phyloP scores from a whole-genome alignment of 2,329 filamentous ascomycete species.

The Paramyrothecium sp. region DNA sequence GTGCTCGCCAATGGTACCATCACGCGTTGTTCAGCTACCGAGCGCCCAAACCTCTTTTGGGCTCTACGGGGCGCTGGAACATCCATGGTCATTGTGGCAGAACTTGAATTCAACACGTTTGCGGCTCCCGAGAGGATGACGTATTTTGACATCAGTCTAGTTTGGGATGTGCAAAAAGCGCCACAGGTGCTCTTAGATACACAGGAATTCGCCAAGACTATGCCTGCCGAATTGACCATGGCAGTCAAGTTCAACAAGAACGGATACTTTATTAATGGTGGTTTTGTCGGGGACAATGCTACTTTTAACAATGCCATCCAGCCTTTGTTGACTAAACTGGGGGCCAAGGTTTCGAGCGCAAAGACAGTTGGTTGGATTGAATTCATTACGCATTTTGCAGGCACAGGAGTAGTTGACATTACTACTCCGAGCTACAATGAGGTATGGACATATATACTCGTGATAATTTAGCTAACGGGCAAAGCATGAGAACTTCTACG shows the following conservation, averaged over 20 bases:
- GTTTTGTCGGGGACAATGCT: neutral
- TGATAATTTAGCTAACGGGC: neutral
- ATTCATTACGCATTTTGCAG: neutral
- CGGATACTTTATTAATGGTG: neutral
- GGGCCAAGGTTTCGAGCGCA: neutral
- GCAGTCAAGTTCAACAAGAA: neutral
- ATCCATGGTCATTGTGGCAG: neutral
- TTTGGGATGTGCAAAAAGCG: neutral
- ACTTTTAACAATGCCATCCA: neutral
- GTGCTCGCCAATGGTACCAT: neutral
- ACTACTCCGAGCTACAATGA: slow-evolving; percentile 5
- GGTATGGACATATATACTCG: neutral
- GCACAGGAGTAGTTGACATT: slow-evolving; percentile 5
- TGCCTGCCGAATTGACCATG: neutral
- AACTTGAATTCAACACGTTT: neutral
- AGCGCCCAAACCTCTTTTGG: neutral
- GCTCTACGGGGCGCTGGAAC: neutral
- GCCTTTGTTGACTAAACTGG: neutral
- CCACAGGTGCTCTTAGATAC: neutral
- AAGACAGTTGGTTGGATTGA: neutral
- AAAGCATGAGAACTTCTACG: neutral
- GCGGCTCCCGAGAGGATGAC: neutral
- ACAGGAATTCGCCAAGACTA: neutral
- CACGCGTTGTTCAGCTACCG: neutral
- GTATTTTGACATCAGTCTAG: neutral